phyloP scores from a whole-genome alignment of 148 eudicot species.

The Oxyria digyna region DNA sequence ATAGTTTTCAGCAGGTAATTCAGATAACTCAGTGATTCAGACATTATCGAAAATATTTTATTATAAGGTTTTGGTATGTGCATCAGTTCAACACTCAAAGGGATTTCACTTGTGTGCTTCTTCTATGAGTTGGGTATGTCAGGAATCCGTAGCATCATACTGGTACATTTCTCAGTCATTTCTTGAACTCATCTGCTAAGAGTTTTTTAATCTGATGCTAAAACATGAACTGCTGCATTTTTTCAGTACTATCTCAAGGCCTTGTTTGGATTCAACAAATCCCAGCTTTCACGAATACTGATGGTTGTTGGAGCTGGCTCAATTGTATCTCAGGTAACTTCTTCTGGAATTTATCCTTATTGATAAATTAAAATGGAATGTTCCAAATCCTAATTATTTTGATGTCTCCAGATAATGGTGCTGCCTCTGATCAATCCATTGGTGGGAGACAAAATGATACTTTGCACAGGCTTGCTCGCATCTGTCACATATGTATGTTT shows the following conservation, averaged over 20 bases:
- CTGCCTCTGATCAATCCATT: constrained; percentile 71
- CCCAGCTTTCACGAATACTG: constrained; percentile 73
- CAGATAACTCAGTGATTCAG: no score
- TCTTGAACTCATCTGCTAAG: background rate
- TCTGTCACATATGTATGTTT: constrained; percentile 67
- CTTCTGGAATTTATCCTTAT: no score
- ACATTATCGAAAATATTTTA: no score
- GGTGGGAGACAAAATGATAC: constrained; percentile 67
- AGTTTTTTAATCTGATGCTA: background rate
- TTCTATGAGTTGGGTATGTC: constrained; percentile 85
- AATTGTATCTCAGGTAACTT: constrained; percentile 67
- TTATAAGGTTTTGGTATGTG: background rate
- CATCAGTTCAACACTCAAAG: constrained; percentile 45
- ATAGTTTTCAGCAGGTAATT: constrained; percentile 51
- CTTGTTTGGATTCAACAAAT: constrained; percentile 74
- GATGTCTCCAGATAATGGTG: constrained; percentile 39
- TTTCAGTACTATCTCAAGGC: constrained; percentile 87
- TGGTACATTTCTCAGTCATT: constrained; percentile 27
- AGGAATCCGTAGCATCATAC: constrained; percentile 55
- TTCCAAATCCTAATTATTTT: background rate
- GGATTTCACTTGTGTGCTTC: constrained; percentile 53
- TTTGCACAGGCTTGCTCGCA: constrained; percentile 52
- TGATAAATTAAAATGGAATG: background rate
- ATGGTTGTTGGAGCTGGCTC: constrained; percentile 81
- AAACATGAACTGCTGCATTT: constrained; percentile 6